Evolutionary conservation across 345 rosid species (phyloP).

Genomic region (Brassica napus): Da-Ae NC_063434.1:11892501-11893000

Average conservation of each 20-base stretch:
- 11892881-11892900: constrained; percentile 97
- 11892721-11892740: constrained; percentile 68
- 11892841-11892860: constrained; percentile 64
- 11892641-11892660: constrained; percentile 94
- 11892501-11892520: constrained; percentile 65
- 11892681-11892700: constrained; percentile 42
- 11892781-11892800: constrained; percentile 67
- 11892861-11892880: constrained; percentile 70
- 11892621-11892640: constrained; percentile 82
- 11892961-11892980: constrained; percentile 70
- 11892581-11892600: constrained; percentile 94
- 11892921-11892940: constrained; percentile 68
- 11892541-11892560: constrained; percentile 80
- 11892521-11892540: constrained; percentile 82
- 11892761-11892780: constrained; percentile 58
- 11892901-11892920: constrained; percentile 88
- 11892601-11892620: constrained; percentile 87
- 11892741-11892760: constrained; percentile 60
- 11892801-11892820: constrained; percentile 57
- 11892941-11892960: constrained; percentile 84
- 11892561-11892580: constrained; percentile 94
- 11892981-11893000: constrained; percentile 79
- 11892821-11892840: constrained; percentile 70
- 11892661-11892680: constrained; percentile 57
- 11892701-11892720: constrained; percentile 81